Evolutionary conservation across 1,139 yeast genomes (phyloP), one percentile per base, ranked within the genome.

Genomic region (Protomyces lactucae-debilis): DNA sequence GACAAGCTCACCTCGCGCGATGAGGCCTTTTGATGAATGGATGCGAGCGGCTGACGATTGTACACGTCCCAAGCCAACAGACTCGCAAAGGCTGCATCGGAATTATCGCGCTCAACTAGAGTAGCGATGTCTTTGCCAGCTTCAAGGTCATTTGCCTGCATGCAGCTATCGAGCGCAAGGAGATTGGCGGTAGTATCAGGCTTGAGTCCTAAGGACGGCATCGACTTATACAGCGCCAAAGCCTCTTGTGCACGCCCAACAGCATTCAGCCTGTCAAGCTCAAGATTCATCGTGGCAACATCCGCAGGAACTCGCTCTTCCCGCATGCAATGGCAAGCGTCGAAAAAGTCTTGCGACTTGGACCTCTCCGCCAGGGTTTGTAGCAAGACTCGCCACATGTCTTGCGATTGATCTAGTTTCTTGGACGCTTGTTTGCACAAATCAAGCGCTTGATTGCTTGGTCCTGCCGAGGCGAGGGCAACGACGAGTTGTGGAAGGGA

Each of bases 31-130:
- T 28, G 12, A n/a, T 39, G 57, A 12, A 59, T 32, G 9, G 23
- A 28, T n/a, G 52, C 57, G 16, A 52, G 52, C 45, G 46, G 35
- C 40, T 39, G 56, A 9, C 37, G 52, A 16, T 25, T 40, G 21
- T 51, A 59, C 36, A 59, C 63, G 32, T 36, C 21, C 63, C 63
- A 59, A 9, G 57, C 40, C 32, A 59, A 12, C 10, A 59, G 55
- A 36, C 32, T 52, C 1, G 57, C 52, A 23, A 51, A 40, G n/a
- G 39, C 57, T 21, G 37, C 53, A 14, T 52, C 57, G 28, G 57
- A 21, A 16, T 52, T 45, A 8, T 52, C 57, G 14, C 21, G 23
- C 10, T 53, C 32, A 5, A 59, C 16, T 32, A 28, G 28, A 2
- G 10, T 10, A 28, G 37, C 43, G 5, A 59, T 21, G 10, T 39